These are phyloP conservation scores for Fusarium fujikuroi DNA, from an alignment of 2,329 filamentous ascomycete species.

Conservation along the genomic window DNA sequence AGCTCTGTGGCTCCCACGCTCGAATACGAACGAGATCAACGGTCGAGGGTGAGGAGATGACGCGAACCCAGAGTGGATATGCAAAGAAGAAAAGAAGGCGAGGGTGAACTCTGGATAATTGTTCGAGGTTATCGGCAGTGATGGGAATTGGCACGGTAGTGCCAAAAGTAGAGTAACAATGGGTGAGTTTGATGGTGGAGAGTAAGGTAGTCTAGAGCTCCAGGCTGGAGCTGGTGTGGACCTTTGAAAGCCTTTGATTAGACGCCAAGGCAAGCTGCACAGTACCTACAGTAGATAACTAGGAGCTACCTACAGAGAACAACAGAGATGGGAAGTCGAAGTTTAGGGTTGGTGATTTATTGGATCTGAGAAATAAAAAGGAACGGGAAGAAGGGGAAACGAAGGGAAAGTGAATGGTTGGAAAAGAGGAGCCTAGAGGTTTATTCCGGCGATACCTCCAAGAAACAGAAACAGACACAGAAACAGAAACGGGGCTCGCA, in stretches of 20 bases:
- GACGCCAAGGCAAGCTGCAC: conserved; percentile 18
- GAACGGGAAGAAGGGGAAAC: background rate
- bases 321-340: background rate
- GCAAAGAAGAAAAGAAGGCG: conserved; percentile 8
- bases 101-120: conserved; percentile 29
- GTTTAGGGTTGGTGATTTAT: conserved; percentile 1
- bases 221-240: conserved; percentile 46
- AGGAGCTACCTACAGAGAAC: conserved; percentile 7
- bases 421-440: conserved; percentile 35
- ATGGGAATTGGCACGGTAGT: conserved; percentile 29
- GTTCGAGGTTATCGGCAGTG: conserved; percentile 31
- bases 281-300: background rate
- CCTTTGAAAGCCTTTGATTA: conserved; percentile 35
- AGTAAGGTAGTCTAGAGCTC: conserved; percentile 37
- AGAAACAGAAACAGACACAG: background rate
- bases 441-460: conserved; percentile 29
- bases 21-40: conserved; percentile 12
- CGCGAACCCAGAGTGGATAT: background rate
- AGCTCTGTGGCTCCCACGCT: conserved; percentile 33
- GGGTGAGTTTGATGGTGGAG: conserved; percentile 42
- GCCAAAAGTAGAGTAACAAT: conserved; percentile 35
- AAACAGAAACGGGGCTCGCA: background rate
- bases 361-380: background rate
- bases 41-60: background rate
- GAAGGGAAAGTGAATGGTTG: conserved; percentile 12